Conservation (phyloP, 2,329 filamentous ascomycete genomes). For the Microdochium bolleyi region DNA sequence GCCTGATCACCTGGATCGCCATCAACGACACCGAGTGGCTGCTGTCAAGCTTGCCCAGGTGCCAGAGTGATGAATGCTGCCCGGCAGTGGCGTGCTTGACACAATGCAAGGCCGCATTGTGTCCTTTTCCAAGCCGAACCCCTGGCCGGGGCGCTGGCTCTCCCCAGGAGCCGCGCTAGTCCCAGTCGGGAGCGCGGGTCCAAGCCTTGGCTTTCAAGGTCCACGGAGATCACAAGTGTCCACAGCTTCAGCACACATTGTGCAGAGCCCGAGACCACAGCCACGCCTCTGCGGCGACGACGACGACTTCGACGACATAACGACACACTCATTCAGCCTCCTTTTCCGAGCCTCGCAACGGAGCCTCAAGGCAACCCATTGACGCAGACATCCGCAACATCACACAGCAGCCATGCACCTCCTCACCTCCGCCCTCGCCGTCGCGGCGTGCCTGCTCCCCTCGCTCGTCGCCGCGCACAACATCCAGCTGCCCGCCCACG, state of each 20-base stretch:
- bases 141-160: neutral
- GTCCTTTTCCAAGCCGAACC: neutral
- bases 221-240: neutral
- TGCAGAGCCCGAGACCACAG: neutral
- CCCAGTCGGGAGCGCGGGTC: neutral
- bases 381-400: too few relatives aligned
- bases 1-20: too few relatives aligned
- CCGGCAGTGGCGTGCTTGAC: too few relatives aligned
- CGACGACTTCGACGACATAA: conserved; percentile 9
- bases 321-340: neutral
- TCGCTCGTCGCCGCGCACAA: conserved; percentile 74
- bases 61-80: too few relatives aligned
- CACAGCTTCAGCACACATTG: neutral
- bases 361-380: too few relatives aligned
- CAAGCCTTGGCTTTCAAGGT: conserved; percentile 1
- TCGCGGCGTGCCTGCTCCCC: conserved; percentile 45
- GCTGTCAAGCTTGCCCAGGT: too few relatives aligned
- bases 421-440: conserved; percentile 28
- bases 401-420: conserved; percentile 35
- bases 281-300: conserved; percentile 20
- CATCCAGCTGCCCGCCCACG: conserved; percentile 89
- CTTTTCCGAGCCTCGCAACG: too few relatives aligned
- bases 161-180: neutral
- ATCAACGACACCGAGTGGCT: too few relatives aligned
- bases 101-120: neutral